Evolutionary conservation across 1,284 basidiomycete species (phyloP).

Genomic region (Papiliotrema fonsecae): DNA sequence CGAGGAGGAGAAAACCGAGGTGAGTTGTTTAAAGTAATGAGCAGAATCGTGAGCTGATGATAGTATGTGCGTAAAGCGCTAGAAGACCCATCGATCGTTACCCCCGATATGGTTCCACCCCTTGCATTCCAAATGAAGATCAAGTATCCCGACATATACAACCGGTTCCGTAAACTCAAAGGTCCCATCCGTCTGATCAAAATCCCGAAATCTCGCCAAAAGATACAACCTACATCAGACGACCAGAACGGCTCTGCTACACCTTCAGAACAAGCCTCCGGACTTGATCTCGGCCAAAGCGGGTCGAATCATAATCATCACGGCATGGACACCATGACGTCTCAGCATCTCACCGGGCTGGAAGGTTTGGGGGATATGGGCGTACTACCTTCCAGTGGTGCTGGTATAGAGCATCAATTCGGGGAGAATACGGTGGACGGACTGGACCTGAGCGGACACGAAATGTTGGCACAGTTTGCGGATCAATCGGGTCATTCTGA

Average conservation of each 20-base stretch:
- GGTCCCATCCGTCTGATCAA: constrained; percentile 40
- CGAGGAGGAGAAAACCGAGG: constrained; percentile 36
- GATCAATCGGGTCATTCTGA: constrained; percentile 7
- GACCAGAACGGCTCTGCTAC: not conserved
- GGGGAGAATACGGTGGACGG: not conserved
- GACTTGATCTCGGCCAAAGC: not conserved
- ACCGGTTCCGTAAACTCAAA: constrained; percentile 42
- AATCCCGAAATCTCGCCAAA: constrained; percentile 14
- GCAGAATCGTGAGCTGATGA: not conserved
- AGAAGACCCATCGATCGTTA: constrained; percentile 29
- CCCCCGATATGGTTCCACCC: constrained; percentile 36
- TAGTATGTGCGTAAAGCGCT: constrained; percentile 31
- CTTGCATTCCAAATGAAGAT: constrained; percentile 35
- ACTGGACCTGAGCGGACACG: constrained; percentile 2
- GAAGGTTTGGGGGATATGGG: not conserved
- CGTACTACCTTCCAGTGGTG: not conserved
- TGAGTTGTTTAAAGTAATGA: constrained; percentile 6
- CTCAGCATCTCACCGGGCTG: not conserved
- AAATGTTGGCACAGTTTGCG: constrained; percentile 1
- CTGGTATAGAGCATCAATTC: not conserved
- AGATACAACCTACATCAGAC: not conserved
- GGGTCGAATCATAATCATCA: not conserved
- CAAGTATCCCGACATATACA: constrained; percentile 47
- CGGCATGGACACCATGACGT: not conserved
- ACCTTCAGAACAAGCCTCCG: not conserved